A percentile compares a stretch with the other conserved stretches of the same genome.
Evolutionary conservation across 2,329 filamentous ascomycete species (phyloP).

Genomic region (Colletotrichum lentis): DNA sequence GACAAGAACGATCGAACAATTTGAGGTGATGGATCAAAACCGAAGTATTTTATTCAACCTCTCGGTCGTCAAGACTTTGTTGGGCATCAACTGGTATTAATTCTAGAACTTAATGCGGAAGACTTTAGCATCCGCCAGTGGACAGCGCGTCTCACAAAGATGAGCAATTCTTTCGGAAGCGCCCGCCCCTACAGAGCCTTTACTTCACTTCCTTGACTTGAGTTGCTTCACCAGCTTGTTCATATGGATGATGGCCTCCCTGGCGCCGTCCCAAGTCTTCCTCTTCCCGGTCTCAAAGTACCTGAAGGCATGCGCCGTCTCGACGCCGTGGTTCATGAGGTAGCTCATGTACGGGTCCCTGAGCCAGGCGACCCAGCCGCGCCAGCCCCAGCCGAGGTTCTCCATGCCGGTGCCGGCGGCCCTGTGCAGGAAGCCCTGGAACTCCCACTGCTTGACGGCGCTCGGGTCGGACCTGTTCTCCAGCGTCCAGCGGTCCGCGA

Average conservation of each 20-base stretch:
- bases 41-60: no score
- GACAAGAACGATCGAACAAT: no score
- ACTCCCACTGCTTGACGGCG: slow-evolving; percentile 45
- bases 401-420: slow-evolving; percentile 54
- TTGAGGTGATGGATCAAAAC: no score
- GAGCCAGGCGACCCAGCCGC: slow-evolving; percentile 54
- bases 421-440: slow-evolving; percentile 48
- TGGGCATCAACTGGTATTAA: no score
- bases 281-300: slow-evolving; percentile 53
- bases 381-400: slow-evolving; percentile 51
- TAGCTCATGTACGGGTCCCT: slow-evolving; percentile 49
- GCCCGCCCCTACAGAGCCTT: no score
- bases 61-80: no score
- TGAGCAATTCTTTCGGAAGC: no score
- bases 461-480: slow-evolving; percentile 38
- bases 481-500: slow-evolving; percentile 40
- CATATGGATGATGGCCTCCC: slow-evolving; percentile 45
- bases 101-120: no score
- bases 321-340: slow-evolving; percentile 51
- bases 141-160: no score
- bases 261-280: slow-evolving; percentile 51
- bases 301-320: slow-evolving; percentile 52
- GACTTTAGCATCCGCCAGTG: no score
- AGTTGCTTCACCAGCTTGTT: slow-evolving; percentile 47
- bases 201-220: slow-evolving; percentile 4